Base-by-base conservation (phyloP, 1,284 basidiomycete species). In the Ustilago esculenta region DNA sequence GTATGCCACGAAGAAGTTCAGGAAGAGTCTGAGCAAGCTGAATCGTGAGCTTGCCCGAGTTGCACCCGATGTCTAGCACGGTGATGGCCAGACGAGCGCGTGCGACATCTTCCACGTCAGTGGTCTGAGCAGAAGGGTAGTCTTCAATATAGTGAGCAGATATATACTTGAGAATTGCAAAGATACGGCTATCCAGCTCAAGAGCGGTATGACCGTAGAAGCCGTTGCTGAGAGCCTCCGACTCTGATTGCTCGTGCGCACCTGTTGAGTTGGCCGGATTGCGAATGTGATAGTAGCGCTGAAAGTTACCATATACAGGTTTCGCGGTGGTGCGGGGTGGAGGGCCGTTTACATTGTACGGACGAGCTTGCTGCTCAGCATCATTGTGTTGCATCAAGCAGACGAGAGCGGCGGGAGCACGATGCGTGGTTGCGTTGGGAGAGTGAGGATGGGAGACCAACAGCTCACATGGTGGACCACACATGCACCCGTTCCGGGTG, bases 201-300 rank as follows among this genome's bases (percentile, higher is more conserved):
- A 69, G 40, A 6, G 66, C 58, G 2, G 66, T 50, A 35, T 63
- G 66, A 1, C 25, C 8, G 11, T 27, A 17, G 20, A n/a, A 15
- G 39, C 15, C n/a, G 24, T 18, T 9, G n/a, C 20, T 23, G 3
- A 44, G 18, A 2, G 20, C 8, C 5, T 25, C 24, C 1, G 5
- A 25, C 2, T 12, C 27, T 7, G 24, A 23, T 21, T 29, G 6
- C 21, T 47, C 45, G 5, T 20, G 7, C 17, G 39, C 35, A 3
- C 36, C 20, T n/a, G 18, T 17, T 1, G 18, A 21, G 33, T 18
- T 53, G 40, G 51, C 23, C 12, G 68, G 68, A 21, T 71, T 71
- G 46, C 58, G 53, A 27, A 71, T 71, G 51, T 67, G 57, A 30
- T 71, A 67, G 55, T 71, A 71, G 10, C 68, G 44, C 9, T 50